These are phyloP conservation scores for Xylaria nigripes DNA, from an alignment of 495 filamentous ascomycete genomes.

Conservation along the genomic window DNA sequence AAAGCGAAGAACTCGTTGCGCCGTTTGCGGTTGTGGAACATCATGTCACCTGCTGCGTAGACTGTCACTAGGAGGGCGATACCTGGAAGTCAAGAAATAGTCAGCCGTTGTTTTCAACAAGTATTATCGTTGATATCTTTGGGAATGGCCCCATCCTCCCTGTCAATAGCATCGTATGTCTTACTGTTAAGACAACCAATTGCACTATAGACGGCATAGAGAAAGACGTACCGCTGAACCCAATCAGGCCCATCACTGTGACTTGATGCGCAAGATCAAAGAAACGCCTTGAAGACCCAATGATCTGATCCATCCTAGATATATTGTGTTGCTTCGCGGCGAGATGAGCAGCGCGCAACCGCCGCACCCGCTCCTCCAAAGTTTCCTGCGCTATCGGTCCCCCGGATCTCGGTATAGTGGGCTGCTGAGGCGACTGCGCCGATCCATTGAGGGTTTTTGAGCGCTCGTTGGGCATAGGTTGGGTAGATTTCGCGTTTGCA, in stretches of 20 bases:
- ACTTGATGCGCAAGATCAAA: conserved; percentile 79
- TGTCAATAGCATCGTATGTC: too few species aligned
- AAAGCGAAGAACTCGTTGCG: conserved; percentile 58
- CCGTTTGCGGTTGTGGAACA: conserved; percentile 71
- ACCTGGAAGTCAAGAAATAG: too few species aligned
- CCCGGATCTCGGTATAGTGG: conserved; percentile 4
- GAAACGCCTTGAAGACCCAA: conserved; percentile 59
- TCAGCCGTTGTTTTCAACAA: too few species aligned
- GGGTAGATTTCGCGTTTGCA: conserved; percentile 58
- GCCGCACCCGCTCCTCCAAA: conserved; percentile 78
- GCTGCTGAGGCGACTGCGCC: neutral
- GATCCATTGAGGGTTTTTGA: conserved; percentile 2
- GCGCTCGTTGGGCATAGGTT: conserved; percentile 16
- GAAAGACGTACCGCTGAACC: conserved; percentile 59
- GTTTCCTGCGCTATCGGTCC: conserved; percentile 51
- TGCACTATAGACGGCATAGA: too few species aligned
- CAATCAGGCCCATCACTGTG: conserved; percentile 66
- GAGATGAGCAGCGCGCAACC: conserved; percentile 72
- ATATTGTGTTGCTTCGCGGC: conserved; percentile 58
- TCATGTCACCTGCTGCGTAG: conserved; percentile 79
- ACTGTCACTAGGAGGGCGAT: conserved; percentile 64
- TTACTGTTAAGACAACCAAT: too few species aligned
- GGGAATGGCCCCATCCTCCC: neutral
- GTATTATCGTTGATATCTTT: neutral
- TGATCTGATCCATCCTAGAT: conserved; percentile 57